These are phyloP conservation scores for Triangularia setosa DNA, from an alignment of 2,329 filamentous ascomycete genomes.

Conservation along the genomic window DNA sequence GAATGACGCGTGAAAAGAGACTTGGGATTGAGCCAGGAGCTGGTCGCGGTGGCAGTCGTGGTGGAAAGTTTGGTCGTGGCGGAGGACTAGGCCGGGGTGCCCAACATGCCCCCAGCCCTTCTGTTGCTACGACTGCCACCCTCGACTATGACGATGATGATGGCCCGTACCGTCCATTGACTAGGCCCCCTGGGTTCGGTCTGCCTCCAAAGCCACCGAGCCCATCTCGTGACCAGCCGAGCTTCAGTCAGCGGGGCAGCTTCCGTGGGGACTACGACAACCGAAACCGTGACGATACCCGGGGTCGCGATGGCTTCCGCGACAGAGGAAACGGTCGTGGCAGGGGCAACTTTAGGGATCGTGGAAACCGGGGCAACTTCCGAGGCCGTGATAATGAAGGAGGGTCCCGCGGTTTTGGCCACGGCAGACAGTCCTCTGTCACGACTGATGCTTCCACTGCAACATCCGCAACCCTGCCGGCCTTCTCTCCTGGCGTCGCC, in stretches of 20 bases:
- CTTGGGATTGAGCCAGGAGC: conserved; percentile 19
- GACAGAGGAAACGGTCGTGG: conserved; percentile 16
- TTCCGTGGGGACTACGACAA: neutral
- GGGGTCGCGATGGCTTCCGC: conserved; percentile 24
- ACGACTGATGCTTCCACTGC: neutral
- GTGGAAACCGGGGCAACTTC: conserved; percentile 36
- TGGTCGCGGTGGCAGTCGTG: neutral
- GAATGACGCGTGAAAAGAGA: conserved; percentile 39
- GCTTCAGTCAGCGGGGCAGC: conserved; percentile 17
- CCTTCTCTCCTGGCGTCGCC: conserved; percentile 1
- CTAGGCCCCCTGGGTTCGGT: conserved; percentile 62
- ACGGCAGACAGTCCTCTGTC: conserved; percentile 26
- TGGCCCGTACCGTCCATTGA: conserved; percentile 67
- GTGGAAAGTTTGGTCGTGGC: neutral
- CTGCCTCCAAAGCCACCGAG: conserved; percentile 36
- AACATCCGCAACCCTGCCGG: neutral
- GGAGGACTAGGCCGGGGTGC: conserved; percentile 26
- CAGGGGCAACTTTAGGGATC: conserved; percentile 12
- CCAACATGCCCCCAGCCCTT: neutral
- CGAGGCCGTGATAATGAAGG: conserved; percentile 32
- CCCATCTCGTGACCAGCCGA: neutral
- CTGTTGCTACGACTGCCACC: conserved; percentile 27
- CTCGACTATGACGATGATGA: conserved; percentile 63
- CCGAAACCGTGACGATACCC: neutral
- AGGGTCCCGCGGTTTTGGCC: neutral